Evolutionary conservation across 345 rosid species (phyloP).

Genomic region (Citrus australasica): DNA sequence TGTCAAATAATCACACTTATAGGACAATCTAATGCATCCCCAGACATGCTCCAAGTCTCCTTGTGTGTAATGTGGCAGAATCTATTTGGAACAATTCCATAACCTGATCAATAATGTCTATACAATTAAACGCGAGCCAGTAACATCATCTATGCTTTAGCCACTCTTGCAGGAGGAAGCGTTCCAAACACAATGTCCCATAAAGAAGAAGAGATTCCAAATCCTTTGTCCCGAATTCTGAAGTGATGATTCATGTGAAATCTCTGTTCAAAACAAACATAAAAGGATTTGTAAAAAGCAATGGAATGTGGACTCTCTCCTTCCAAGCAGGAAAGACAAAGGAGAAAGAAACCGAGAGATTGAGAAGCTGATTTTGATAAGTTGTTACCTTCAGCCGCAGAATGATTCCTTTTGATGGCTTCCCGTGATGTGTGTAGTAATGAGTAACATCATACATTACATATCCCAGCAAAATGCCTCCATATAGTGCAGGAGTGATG

Average conservation of each 20-base stretch:
- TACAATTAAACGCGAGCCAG: background rate
- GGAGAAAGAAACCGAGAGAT: background rate
- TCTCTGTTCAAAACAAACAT: slow-evolving; percentile 38
- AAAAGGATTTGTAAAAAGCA: background rate
- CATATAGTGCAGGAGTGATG: slow-evolving; percentile 56
- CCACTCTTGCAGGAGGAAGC: slow-evolving; percentile 33
- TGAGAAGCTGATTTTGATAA: background rate
- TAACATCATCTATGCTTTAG: slow-evolving; percentile 17
- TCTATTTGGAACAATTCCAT: background rate
- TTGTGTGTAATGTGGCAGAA: background rate
- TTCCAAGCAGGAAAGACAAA: background rate
- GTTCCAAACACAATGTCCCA: slow-evolving; percentile 79
- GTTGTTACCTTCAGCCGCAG: slow-evolving; percentile 54
- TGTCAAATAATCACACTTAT: no score
- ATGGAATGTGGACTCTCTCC: background rate
- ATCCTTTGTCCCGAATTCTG: slow-evolving; percentile 50
- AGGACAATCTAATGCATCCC: no score
- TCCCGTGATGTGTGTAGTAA: slow-evolving; percentile 73
- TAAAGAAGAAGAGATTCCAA: slow-evolving; percentile 66
- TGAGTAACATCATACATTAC: slow-evolving; percentile 70
- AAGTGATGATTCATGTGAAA: slow-evolving; percentile 80
- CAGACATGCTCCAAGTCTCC: no score
- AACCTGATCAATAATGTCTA: background rate
- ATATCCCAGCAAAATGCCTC: slow-evolving; percentile 67
- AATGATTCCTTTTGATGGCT: slow-evolving; percentile 39